phyloP scores from a whole-genome alignment of 2,329 filamentous ascomycete genomes.

The Karstenula rhodostoma region DNA sequence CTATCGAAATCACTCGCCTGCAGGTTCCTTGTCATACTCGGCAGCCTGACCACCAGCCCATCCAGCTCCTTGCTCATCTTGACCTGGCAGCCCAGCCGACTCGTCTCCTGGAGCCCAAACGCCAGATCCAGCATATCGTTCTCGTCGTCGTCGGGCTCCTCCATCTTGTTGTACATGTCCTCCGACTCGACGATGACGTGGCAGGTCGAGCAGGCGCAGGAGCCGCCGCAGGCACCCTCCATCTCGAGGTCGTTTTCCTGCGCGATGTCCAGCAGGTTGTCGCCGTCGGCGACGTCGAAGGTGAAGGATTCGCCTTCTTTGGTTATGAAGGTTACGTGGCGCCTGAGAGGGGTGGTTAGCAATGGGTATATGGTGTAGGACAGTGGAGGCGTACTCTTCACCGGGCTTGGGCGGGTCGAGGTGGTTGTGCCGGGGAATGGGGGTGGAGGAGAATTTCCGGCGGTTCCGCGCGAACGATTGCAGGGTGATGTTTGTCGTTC shows the following conservation, averaged over 20 bases:
- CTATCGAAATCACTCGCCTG: slow-evolving; percentile 87
- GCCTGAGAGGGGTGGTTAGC: slow-evolving; percentile 58
- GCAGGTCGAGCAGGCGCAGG: slow-evolving; percentile 91
- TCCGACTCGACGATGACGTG: slow-evolving; percentile 82
- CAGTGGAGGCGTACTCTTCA: slow-evolving; percentile 74
- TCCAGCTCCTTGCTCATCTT: slow-evolving; percentile 90
- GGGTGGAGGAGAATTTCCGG: slow-evolving; percentile 72
- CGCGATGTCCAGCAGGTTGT: slow-evolving; percentile 94
- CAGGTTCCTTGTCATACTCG: slow-evolving; percentile 93
- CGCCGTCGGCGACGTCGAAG: slow-evolving; percentile 82
- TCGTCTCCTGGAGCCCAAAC: slow-evolving; percentile 88
- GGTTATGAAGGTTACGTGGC: slow-evolving; percentile 91
- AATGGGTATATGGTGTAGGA: slow-evolving; percentile 6
- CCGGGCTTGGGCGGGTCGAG: slow-evolving; percentile 84
- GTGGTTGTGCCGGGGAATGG: slow-evolving; percentile 74
- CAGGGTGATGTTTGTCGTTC: neutral
- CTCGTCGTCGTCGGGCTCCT: slow-evolving; percentile 59
- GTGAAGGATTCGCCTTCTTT: slow-evolving; percentile 82
- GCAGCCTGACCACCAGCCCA: slow-evolving; percentile 83
- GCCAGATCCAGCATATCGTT: slow-evolving; percentile 74
- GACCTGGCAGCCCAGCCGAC: slow-evolving; percentile 86
- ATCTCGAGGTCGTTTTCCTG: slow-evolving; percentile 96
- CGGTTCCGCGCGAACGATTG: slow-evolving; percentile 18
- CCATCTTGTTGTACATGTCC: slow-evolving; percentile 77
- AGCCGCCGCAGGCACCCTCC: slow-evolving; percentile 97